phyloP scores from a whole-genome alignment of 495 filamentous ascomycete species.

The Aspergillus ostianus region DNA sequence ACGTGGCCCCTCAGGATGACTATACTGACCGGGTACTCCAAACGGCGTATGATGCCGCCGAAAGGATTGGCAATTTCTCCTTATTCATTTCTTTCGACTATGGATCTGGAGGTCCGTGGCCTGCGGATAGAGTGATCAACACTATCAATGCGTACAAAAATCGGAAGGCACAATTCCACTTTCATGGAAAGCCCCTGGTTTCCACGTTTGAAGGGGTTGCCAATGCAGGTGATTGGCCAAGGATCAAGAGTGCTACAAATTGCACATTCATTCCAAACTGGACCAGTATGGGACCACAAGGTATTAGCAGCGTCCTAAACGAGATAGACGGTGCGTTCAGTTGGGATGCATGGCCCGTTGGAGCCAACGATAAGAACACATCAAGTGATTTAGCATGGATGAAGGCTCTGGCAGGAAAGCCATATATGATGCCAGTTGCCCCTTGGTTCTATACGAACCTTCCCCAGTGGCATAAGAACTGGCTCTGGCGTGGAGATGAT shows the following conservation, averaged over 20 bases:
- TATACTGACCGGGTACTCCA: slow-evolving; percentile 50
- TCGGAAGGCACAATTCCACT: slow-evolving; percentile 51
- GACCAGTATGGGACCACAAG: slow-evolving; percentile 55
- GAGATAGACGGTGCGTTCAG: slow-evolving; percentile 62
- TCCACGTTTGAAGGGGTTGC: slow-evolving; percentile 69
- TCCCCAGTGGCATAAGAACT: slow-evolving; percentile 68
- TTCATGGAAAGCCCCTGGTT: slow-evolving; percentile 59
- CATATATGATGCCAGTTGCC: slow-evolving; percentile 78
- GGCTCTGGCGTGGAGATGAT: slow-evolving; percentile 68
- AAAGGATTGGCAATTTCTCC: slow-evolving; percentile 51
- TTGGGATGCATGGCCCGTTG: slow-evolving; percentile 75
- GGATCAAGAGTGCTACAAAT: slow-evolving; percentile 50
- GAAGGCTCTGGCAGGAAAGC: slow-evolving; percentile 49
- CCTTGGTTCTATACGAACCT: slow-evolving; percentile 77
- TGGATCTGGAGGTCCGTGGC: slow-evolving; percentile 54
- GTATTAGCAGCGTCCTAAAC: slow-evolving; percentile 41
- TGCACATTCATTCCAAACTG: slow-evolving; percentile 63
- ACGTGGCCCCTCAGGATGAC: slow-evolving; percentile 56
- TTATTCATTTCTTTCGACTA: slow-evolving; percentile 73
- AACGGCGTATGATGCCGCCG: slow-evolving; percentile 56
- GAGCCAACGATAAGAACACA: slow-evolving; percentile 51
- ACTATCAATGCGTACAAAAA: slow-evolving; percentile 58
- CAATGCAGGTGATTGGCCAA: slow-evolving; percentile 56
- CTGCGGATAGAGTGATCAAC: slow-evolving; percentile 49
- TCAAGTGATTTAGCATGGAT: slow-evolving; percentile 55